Evolutionary conservation across 495 filamentous ascomycete species (phyloP).

Genomic region (Umbilicaria muhlenbergii): DNA sequence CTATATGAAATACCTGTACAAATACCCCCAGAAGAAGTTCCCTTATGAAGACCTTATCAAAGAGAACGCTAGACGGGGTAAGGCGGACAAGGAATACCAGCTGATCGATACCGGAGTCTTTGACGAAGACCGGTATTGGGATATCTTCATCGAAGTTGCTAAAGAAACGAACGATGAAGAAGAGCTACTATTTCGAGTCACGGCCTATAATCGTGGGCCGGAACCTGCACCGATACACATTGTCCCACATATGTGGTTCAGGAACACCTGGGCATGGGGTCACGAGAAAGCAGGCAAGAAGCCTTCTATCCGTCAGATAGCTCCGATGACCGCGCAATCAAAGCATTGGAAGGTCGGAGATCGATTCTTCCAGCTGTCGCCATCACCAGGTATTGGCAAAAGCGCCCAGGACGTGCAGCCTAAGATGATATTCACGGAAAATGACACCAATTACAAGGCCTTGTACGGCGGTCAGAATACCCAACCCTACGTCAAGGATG

Average conservation of each 20-base stretch:
- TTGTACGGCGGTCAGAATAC: conserved; percentile 67
- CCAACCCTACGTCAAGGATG: conserved; percentile 82
- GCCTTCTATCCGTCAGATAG: conserved; percentile 51
- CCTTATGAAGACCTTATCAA: conserved; percentile 77
- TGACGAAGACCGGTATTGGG: conserved; percentile 86
- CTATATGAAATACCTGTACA: conserved; percentile 98
- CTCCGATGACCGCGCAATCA: conserved; percentile 50
- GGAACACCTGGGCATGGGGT: conserved; percentile 93
- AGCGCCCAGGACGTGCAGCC: conserved; percentile 73
- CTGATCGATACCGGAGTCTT: conserved; percentile 84
- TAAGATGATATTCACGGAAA: conserved; percentile 78
- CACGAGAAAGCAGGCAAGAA: conserved; percentile 55
- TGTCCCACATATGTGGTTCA: conserved; percentile 88
- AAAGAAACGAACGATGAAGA: conserved; percentile 83
- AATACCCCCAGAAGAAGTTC: conserved; percentile 83
- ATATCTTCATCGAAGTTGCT: conserved; percentile 91
- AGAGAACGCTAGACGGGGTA: conserved; percentile 64
- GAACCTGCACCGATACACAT: conserved; percentile 86
- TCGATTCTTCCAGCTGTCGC: conserved; percentile 71
- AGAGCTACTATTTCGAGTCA: conserved; percentile 85
- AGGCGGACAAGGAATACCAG: conserved; percentile 74
- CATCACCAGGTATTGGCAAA: conserved; percentile 67
- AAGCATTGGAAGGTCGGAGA: conserved; percentile 66
- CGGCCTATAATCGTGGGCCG: conserved; percentile 87
- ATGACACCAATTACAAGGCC: conserved; percentile 71